phyloP scores from a whole-genome alignment of 2,329 filamentous ascomycete genomes.

The Ophiocordyceps polyrhachis-furcata region DNA sequence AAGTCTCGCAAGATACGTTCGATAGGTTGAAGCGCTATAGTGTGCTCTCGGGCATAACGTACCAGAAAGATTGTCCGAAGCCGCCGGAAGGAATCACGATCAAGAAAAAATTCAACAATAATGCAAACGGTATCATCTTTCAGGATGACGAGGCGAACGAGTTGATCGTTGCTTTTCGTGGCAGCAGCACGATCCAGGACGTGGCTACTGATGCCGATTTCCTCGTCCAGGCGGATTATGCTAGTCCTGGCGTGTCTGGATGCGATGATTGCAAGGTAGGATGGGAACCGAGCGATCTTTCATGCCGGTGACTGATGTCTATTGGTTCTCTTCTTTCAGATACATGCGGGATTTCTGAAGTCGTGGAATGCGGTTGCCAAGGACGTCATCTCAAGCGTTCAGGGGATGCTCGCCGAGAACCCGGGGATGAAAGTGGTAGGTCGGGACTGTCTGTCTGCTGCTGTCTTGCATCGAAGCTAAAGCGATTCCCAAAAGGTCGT shows the following conservation, averaged over 20 bases:
- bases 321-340: neutral
- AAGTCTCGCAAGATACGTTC: neutral
- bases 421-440: neutral
- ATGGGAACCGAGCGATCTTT: neutral
- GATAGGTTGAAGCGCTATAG: neutral
- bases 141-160: neutral
- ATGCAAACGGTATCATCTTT: neutral
- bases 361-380: neutral
- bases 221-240: neutral
- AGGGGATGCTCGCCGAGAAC: neutral
- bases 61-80: neutral
- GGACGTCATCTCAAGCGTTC: neutral
- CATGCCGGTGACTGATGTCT: too few relatives aligned
- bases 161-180: neutral
- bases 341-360: neutral
- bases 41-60: neutral
- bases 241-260: neutral
- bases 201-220: neutral
- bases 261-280: neutral
- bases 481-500: constrained; percentile 6
- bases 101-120: neutral
- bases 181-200: neutral
- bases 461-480: too few relatives aligned
- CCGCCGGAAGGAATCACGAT: neutral
- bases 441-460: too few relatives aligned